Evolutionary conservation across 192 early-diverging fungal genomes (phyloP), one percentile per base, ranked within the genome.

Genomic region (Backusella sp.): DNA sequence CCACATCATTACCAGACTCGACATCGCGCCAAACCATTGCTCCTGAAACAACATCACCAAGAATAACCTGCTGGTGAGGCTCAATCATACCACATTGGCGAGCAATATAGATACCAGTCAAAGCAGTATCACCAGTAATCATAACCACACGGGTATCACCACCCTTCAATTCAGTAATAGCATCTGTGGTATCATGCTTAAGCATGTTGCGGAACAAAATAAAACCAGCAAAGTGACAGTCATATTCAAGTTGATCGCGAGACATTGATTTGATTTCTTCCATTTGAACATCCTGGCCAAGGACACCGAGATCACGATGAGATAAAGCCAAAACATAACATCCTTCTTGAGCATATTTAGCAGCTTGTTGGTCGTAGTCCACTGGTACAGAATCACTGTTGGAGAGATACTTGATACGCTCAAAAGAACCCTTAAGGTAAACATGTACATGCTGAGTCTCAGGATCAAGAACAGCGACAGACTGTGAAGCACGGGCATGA

Each of bases 311-410:
- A 68, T 92, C 84, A 65, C 84, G 83, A 70, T 88, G 82, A 35
- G 93, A 92, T 8, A 94, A 73, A 0, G 91, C 92, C 21, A 95
- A 79, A n/a, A 95, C 94, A 77, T 95, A 95, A 73, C 91, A 92
- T 11, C 94, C 94, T 68, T 92, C 84, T 62, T 83, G 77, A 6
- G 94, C 92, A 79, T 89, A 90, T 36, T 81, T 65, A 15, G 85
- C 83, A 1, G 93, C 84, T 21, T 84, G 80, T 12, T 53, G 19
- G 44, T 90, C 87, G 67, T 90, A 93, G 77, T 91, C 82, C 5
- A 39, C 75, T 0, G 94, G 94, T 21, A 90, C 23, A 11, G 82
- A 81, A 1, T 74, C 67, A 1, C 82, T 68, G 44, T 78, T 72
- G 35, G 85, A 79, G 19, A 92, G 79, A 53, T 83, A 84, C 66